Base-by-base conservation (phyloP, 2,329 filamentous ascomycete species). In the Fusarium albidum region DNA sequence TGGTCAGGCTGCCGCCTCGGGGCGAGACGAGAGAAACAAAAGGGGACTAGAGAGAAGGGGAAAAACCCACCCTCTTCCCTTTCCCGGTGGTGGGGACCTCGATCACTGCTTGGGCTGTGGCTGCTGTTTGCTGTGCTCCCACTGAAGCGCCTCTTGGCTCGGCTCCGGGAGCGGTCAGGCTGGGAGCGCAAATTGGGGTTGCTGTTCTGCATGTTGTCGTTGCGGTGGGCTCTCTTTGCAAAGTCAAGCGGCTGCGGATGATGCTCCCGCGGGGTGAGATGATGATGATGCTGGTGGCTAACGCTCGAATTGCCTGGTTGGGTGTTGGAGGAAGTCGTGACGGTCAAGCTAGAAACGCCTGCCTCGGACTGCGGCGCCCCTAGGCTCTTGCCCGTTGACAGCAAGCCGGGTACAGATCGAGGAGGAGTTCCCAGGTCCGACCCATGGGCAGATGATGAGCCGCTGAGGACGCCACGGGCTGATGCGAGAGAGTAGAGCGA, bases 121-220 rank as follows among this genome's bases (percentile, higher is more conserved):
- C 89, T 95, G 74, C 90, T 95, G 32, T 88, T 85, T n/a, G 81
- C 87, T 32, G 90, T 93, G 72, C 91, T 95, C 18, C 86, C 88
- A 67, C 92, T 96, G 64, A 95, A 87, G 55, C 92, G 83, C 57
- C 92, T 81, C 70, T 91, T 89, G 15, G 80, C 85, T 66, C 83
- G 80, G 68, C 90, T 91, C 35, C 88, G 83, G 39, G 88, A 89
- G 59, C 82, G 77, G 47, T 81, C 79, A 9, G 79, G 79, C 52
- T 81, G 79, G 12, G 77, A 61, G 35, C 81, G 77, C 49, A 75
- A 52, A 41, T 71, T 69, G 21, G 74, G 59, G 25, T 69, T 62
- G 27, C 67, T 58, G 47, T 68, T 69, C 53, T 67, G 64, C 58
- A 69, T 73, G 15, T 66, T 68, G 15, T 76, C 72, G 49, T 67